Percentiles rank a stretch among this genome's conserved stretches.
Conservation (phyloP, 2,329 filamentous ascomycete genomes). For the Xylariaceae sp. region DNA sequence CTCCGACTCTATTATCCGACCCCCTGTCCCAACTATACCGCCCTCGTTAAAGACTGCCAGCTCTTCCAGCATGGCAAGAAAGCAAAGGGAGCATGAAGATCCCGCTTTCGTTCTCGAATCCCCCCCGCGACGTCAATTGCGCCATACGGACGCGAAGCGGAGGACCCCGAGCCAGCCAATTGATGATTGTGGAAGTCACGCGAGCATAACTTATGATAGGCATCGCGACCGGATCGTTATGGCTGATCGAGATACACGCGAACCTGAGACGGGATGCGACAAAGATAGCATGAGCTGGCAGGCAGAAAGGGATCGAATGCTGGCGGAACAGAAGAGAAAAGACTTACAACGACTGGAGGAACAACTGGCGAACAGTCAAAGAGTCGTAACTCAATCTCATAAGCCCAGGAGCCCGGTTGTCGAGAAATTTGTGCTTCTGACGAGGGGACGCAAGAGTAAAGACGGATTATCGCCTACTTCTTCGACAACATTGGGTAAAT, state of each 20-base stretch:
- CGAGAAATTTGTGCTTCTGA: conserved; percentile 55
- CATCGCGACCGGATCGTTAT: conserved; percentile 26
- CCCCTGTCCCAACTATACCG: conserved; percentile 42
- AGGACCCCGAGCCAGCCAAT: conserved; percentile 26
- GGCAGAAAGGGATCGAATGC: conserved; percentile 54
- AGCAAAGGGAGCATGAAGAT: conserved; percentile 27
- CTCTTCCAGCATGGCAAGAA: conserved; percentile 15
- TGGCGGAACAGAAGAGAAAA: conserved; percentile 56
- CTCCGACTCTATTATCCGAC: conserved; percentile 32
- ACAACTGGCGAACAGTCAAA: conserved; percentile 48
- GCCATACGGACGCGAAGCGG: conserved; percentile 30
- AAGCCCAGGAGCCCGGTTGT: conserved; percentile 51
- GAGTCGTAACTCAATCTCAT: conserved; percentile 26
- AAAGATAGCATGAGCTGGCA: conserved; percentile 48
- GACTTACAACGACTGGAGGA: conserved; percentile 53
- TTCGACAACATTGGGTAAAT: conserved; percentile 41
- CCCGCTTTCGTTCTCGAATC: conserved; percentile 10
- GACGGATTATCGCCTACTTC: conserved; percentile 44
- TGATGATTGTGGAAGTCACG: conserved; percentile 16
- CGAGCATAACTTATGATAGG: conserved; percentile 27
- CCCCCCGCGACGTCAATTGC: conserved; percentile 31
- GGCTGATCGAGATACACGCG: conserved; percentile 29
- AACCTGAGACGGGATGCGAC: conserved; percentile 26
- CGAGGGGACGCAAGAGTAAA: conserved; percentile 49
- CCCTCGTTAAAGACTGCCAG: conserved; percentile 29